Percentiles rank a stretch among this genome's conserved stretches.
Conservation (phyloP, 768 basidiomycete species). For the Agaricus blazei region DNA sequence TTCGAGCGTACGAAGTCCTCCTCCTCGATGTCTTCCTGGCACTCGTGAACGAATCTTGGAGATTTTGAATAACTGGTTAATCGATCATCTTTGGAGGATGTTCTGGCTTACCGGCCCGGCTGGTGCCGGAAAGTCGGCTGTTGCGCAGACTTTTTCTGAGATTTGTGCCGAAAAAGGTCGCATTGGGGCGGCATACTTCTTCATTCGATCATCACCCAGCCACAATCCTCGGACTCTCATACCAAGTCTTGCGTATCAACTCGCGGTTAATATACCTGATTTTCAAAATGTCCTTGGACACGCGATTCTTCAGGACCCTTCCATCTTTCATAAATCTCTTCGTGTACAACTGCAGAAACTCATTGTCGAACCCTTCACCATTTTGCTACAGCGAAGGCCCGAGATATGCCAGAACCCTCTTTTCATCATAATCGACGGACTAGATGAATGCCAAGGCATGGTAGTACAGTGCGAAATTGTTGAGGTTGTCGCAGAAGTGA, state of each 20-base stretch:
- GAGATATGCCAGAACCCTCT: not conserved
- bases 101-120: constrained; percentile 8
- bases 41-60: not conserved
- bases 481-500: not conserved
- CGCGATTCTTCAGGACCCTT: not conserved
- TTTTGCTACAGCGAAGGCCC: not conserved
- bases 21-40: not conserved
- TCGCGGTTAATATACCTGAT: not conserved
- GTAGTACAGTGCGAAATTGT: not conserved
- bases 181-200: constrained; percentile 8
- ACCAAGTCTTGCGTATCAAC: constrained; percentile 7
- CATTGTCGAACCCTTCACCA: constrained; percentile 1
- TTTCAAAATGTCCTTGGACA: not conserved
- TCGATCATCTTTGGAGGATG: not conserved
- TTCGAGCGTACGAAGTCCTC: not conserved
- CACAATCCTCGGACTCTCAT: not conserved
- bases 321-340: constrained; percentile 1
- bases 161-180: not conserved
- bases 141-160: constrained; percentile 7
- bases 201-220: not conserved
- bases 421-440: not conserved
- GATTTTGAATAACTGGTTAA: not conserved
- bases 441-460: constrained; percentile 1
- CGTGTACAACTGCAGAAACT: constrained; percentile 4
- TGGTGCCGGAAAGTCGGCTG: constrained; percentile 9